Evolutionary conservation across 805 yeast species (phyloP), one percentile per base, ranked within the genome.

Genomic region (Blastobotrys chiropterorum): DNA sequence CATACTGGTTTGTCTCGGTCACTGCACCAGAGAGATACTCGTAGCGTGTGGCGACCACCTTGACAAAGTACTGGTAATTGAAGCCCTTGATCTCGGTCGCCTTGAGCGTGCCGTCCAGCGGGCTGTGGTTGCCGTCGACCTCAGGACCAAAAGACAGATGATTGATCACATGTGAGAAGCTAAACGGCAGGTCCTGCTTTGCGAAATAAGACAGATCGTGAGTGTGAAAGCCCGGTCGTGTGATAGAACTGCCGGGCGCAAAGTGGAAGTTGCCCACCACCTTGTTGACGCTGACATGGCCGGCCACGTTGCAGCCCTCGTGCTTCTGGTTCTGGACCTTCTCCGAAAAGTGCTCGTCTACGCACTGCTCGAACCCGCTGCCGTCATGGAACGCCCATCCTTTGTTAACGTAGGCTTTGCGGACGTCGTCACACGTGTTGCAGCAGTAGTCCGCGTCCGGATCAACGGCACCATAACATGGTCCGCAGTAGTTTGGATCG

Each of bases 301-400:
- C 99, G 56, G 78, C 76, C 41, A 94, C 75, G 57, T 95, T 78
- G 69, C 99, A 94, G 22, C 99, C 99, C 70, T 92, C 96, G 52
- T 74, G 64, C 49, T 87, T 70, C 60, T 84, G 76, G 14, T 74
- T 77, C 48, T 72, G 75, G 49, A 90, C 67, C 43, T 71, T 73
- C n/a, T 72, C 62, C 22, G 88, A 95, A 66, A 87, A 90, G 4
- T 96, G 94, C 67, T 89, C 96, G 13, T 72, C 73, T 65, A 88
- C 96, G 76, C 99, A 92, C 69, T 92, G 98, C 56, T 82, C 88
- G 53, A 94, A 81, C 53, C 86, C 82, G 51, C 78, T 73, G 53
- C 98, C 98, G 66, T 92, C 98, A 61, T 72, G 85, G 68, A 94
- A 92, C 2, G 85, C 90, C 98, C 98, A 94, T 38, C 80, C 83